These are phyloP conservation scores for Trichoderma guizhouense DNA, from an alignment of 2,329 filamentous ascomycete genomes.

Conservation along the genomic window DNA sequence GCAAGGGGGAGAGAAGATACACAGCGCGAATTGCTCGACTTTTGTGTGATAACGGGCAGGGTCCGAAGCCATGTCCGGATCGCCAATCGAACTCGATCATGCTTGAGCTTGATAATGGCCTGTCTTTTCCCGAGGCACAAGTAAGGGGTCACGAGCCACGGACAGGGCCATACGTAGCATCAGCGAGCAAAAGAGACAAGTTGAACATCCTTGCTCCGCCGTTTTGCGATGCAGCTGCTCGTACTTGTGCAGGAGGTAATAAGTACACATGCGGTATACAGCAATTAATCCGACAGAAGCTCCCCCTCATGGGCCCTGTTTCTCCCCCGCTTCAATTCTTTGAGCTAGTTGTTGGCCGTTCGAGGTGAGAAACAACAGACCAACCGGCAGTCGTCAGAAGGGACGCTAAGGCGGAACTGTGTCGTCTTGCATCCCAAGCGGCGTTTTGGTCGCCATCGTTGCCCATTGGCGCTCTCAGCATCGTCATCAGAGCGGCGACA, in stretches of 20 bases:
- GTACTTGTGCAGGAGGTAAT: background rate
- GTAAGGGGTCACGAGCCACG: slow-evolving; percentile 7
- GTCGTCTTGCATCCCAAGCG: background rate
- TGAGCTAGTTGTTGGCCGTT: background rate
- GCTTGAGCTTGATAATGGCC: background rate
- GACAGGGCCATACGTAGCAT: background rate
- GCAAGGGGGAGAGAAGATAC: background rate
- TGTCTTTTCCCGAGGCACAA: background rate
- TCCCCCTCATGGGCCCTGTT: background rate
- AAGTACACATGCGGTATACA: background rate
- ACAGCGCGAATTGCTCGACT: background rate
- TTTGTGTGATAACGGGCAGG: background rate
- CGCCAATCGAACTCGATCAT: background rate
- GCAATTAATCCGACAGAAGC: background rate
- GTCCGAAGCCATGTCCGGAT: background rate
- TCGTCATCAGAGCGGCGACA: background rate
- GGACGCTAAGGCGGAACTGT: background rate
- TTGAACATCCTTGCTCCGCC: background rate
- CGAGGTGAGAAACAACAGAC: background rate
- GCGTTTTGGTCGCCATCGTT: background rate
- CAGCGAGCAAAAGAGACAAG: background rate
- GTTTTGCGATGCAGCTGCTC: background rate
- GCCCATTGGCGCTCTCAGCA: background rate
- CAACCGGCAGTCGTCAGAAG: background rate
- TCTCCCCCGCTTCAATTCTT: background rate